Percentiles rank a stretch among this genome's conserved stretches.
phyloP scores from a whole-genome alignment of 2,329 filamentous ascomycete species.

The Pyrenophora tritici-repentis region DNA sequence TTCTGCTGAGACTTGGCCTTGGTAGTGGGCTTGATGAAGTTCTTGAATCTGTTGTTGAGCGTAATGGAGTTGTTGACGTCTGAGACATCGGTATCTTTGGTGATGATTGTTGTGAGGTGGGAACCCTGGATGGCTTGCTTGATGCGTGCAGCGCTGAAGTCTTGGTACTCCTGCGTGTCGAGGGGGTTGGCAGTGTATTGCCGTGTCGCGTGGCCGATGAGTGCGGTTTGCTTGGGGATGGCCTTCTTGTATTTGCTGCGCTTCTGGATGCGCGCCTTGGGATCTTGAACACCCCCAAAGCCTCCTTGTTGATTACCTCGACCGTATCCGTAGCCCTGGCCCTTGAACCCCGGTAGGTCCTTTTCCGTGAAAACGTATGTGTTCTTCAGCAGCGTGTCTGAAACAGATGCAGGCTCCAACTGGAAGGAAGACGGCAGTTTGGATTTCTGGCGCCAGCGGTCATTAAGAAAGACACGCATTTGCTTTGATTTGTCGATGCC shows the following conservation, averaged over 20 bases:
- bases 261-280: slow-evolving; percentile 42
- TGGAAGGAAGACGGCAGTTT: slow-evolving; percentile 87
- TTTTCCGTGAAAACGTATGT: slow-evolving; percentile 94
- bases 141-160: slow-evolving; percentile 49
- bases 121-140: slow-evolving; percentile 53
- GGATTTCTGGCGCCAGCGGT: slow-evolving; percentile 69
- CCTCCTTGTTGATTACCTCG: slow-evolving; percentile 26
- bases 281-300: slow-evolving; percentile 36
- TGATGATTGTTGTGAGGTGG: slow-evolving; percentile 38
- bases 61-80: slow-evolving; percentile 33
- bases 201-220: slow-evolving; percentile 64
- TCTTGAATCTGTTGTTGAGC: slow-evolving; percentile 40
- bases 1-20: slow-evolving; percentile 51
- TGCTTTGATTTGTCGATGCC: slow-evolving; percentile 45
- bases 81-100: slow-evolving; percentile 31
- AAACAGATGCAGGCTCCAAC: slow-evolving; percentile 63
- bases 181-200: slow-evolving; percentile 59
- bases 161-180: slow-evolving; percentile 50
- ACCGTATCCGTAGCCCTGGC: slow-evolving; percentile 32
- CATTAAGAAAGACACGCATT: slow-evolving; percentile 70
- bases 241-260: slow-evolving; percentile 44
- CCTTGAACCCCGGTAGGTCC: slow-evolving; percentile 77
- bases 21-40: slow-evolving; percentile 35
- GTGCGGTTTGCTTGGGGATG: slow-evolving; percentile 54
- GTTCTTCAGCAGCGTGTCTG: slow-evolving; percentile 70